Conservation (phyloP, 768 basidiomycete species). For the Psilocybe tampanensis region DNA sequence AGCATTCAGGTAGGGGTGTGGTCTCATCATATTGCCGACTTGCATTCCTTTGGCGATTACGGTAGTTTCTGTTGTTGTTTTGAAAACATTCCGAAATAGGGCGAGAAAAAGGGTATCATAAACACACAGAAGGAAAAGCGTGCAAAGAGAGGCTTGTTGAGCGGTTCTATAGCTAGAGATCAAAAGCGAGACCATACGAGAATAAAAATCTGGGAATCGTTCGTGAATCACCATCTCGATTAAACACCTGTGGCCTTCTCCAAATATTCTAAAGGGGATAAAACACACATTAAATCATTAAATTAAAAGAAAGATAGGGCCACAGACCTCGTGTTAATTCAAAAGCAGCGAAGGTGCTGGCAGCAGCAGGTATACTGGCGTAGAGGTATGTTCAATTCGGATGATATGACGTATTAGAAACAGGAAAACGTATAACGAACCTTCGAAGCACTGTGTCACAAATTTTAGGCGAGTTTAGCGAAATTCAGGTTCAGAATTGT, state of each 20-base stretch:
- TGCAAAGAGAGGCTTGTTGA: background rate
- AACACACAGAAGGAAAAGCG: background rate
- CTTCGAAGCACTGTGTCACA: constrained; percentile 62
- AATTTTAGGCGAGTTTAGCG: background rate
- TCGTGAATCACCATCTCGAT: background rate
- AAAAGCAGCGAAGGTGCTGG: constrained; percentile 87
- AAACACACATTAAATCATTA: background rate
- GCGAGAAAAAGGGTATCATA: background rate
- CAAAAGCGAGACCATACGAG: background rate
- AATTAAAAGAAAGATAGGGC: background rate
- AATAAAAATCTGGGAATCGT: background rate
- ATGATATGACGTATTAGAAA: background rate
- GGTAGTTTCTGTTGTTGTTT: background rate
- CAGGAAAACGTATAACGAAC: constrained; percentile 29
- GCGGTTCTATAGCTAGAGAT: too few relatives aligned
- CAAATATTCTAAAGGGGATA: constrained; percentile 34
- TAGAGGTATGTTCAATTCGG: background rate
- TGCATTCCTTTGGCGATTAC: background rate
- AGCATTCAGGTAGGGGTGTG: background rate
- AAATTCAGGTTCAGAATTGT: background rate
- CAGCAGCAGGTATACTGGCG: constrained; percentile 85
- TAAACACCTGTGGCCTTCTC: constrained; percentile 18
- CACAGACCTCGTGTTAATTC: constrained; percentile 75
- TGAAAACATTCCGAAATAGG: background rate
- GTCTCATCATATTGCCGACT: background rate